A percentile compares a stretch with the other conserved stretches of the same genome.
These are phyloP conservation scores for Canavalia gladiata DNA, from an alignment of 306 rosid species.

Conservation along the genomic window DNA sequence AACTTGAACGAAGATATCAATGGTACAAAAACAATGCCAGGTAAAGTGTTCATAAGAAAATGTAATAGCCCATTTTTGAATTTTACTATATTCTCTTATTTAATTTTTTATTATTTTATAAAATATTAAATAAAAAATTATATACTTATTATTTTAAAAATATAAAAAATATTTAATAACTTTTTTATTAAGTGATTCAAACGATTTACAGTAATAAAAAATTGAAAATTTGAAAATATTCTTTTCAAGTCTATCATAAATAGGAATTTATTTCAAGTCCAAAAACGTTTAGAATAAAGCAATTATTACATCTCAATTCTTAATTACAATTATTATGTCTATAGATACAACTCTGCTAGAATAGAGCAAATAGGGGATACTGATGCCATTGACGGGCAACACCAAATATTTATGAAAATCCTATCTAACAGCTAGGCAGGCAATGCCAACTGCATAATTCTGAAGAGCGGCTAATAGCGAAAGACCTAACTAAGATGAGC, in stretches of 20 bases:
- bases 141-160: too few relatives aligned
- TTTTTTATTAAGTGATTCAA: too few relatives aligned
- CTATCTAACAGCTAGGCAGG: not conserved
- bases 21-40: not conserved
- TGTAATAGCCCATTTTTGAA: too few relatives aligned
- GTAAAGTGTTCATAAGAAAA: not conserved
- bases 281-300: slow-evolving; percentile 3
- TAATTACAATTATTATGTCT: slow-evolving; percentile 40
- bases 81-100: too few relatives aligned
- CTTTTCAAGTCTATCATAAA: too few relatives aligned
- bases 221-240: too few relatives aligned
- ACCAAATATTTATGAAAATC: not conserved
- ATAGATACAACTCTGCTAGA: slow-evolving; percentile 36
- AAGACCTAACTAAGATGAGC: slow-evolving; percentile 73
- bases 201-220: too few relatives aligned
- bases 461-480: slow-evolving; percentile 16
- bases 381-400: not conserved
- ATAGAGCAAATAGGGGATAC: slow-evolving; percentile 39
- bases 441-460: slow-evolving; percentile 30
- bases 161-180: too few relatives aligned
- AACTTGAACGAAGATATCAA: not conserved
- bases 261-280: not conserved
- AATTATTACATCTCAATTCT: slow-evolving; percentile 31
- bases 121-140: too few relatives aligned
- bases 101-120: too few relatives aligned